Conservation (phyloP, 2,329 filamentous ascomycete species). For the Trichoderma oligosporum region DNA sequence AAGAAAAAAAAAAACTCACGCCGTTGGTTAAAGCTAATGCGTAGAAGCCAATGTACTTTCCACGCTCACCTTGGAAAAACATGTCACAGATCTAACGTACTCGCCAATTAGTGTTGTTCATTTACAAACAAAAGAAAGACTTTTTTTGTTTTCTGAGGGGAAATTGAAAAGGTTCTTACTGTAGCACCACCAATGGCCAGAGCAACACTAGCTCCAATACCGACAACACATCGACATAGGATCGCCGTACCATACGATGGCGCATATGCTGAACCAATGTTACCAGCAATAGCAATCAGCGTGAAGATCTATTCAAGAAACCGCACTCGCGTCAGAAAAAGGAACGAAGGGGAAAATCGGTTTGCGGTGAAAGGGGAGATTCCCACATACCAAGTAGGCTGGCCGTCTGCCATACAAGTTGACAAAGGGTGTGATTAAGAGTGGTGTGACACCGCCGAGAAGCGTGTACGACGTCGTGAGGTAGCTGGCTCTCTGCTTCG, state of each 20-base stretch:
- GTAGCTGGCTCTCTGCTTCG: conserved; percentile 7
- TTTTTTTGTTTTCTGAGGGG: no score
- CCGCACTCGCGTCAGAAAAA: background rate
- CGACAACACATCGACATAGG: background rate
- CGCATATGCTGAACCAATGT: conserved; percentile 14
- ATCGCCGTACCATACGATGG: conserved; percentile 13
- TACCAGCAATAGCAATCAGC: background rate
- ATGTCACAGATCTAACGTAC: conserved; percentile 4
- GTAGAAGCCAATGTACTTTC: conserved; percentile 15
- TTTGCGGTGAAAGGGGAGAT: no score
- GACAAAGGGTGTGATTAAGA: conserved; percentile 7
- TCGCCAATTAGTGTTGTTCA: background rate
- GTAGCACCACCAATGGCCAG: conserved; percentile 11
- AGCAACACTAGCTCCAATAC: conserved; percentile 10
- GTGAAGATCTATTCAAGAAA: background rate
- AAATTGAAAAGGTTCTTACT: no score
- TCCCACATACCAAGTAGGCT: background rate
- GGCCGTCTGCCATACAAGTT: conserved; percentile 12
- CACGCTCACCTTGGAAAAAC: conserved; percentile 15
- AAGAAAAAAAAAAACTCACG: background rate
- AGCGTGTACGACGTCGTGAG: conserved; percentile 17
- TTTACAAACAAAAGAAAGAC: background rate
- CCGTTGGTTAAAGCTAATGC: conserved; percentile 12
- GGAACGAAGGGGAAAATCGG: no score
- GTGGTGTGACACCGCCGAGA: conserved; percentile 9